Evolutionary conservation across 106 monocot genomes (phyloP).

Genomic region (Dioscorea alata): DNA sequence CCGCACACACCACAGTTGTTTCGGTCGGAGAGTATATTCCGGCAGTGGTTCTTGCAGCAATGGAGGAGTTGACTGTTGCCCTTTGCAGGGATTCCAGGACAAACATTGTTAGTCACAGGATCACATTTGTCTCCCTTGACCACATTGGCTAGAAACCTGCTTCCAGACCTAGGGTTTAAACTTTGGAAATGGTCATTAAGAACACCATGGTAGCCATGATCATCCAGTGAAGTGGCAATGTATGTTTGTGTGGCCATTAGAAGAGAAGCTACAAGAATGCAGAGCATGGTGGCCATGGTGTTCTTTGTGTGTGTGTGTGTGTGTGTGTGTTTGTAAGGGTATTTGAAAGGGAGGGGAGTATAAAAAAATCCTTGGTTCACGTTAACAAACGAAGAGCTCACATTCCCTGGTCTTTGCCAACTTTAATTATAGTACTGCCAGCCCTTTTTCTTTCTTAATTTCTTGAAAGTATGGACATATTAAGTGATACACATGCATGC

Average conservation of each 20-base stretch:
- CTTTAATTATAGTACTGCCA: slow-evolving; percentile 5
- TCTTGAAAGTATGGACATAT: background rate
- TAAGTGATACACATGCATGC: background rate
- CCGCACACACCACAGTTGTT: slow-evolving; percentile 64
- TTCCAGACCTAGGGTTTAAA: slow-evolving; percentile 4
- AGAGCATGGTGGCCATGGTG: background rate
- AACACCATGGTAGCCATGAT: background rate
- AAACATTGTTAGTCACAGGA: slow-evolving; percentile 5
- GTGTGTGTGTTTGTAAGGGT: background rate
- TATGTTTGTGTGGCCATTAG: too few relatives aligned
- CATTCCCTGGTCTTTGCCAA: background rate
- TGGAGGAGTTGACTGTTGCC: slow-evolving; percentile 8
- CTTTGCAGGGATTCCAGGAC: slow-evolving; percentile 5
- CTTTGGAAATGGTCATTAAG: slow-evolving; percentile 4
- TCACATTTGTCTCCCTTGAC: slow-evolving; percentile 24
- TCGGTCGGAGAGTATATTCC: slow-evolving; percentile 27
- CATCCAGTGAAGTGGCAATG: background rate
- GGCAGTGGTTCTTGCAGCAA: slow-evolving; percentile 47
- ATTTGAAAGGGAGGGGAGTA: slow-evolving; percentile 5
- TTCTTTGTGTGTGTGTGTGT: background rate
- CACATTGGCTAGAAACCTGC: slow-evolving; percentile 4
- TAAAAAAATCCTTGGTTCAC: slow-evolving; percentile 4
- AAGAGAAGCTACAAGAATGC: background rate
- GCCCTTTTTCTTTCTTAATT: background rate
- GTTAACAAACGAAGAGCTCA: slow-evolving; percentile 1